A percentile compares a stretch with the other conserved stretches of the same genome.
phyloP scores from a whole-genome alignment of 179 eudicot genomes.

The Carnegiea gigantea region DNA sequence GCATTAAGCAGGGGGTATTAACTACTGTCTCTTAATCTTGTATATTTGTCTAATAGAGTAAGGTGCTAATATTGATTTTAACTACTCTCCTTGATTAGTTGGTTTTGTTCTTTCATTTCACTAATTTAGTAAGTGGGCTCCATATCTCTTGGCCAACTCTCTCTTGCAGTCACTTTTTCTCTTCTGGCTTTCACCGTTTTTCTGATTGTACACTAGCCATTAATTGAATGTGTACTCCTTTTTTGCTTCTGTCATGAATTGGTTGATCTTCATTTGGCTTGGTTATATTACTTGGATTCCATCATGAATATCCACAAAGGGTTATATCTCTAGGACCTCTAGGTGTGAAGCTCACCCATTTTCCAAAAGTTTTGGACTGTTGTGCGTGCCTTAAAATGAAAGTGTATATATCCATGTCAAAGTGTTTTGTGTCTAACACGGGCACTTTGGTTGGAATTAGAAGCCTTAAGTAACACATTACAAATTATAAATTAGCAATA shows the following conservation, averaged over 20 bases:
- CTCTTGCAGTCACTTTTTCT: background rate
- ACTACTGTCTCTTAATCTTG: conserved; percentile 4
- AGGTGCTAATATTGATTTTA: background rate
- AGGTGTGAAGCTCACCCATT: background rate
- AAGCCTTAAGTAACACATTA: background rate
- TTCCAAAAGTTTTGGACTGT: background rate
- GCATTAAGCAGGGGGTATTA: background rate
- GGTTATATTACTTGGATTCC: background rate
- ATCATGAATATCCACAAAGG: background rate
- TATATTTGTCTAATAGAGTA: background rate
- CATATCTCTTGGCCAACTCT: background rate
- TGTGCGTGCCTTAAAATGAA: background rate
- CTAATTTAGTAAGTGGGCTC: background rate
- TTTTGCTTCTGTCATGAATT: background rate
- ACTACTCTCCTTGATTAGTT: background rate
- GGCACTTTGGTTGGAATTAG: background rate
- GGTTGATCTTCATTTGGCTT: background rate
- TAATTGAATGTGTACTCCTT: background rate
- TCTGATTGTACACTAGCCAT: background rate
- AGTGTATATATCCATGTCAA: background rate
- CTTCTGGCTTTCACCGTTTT: background rate
- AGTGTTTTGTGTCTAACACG: background rate
- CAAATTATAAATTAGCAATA: background rate
- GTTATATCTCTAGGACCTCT: background rate
- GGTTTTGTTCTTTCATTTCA: background rate